These are phyloP conservation scores for Apiospora rasikravindrae DNA, from an alignment of 2,329 filamentous ascomycete species.

Conservation along the genomic window DNA sequence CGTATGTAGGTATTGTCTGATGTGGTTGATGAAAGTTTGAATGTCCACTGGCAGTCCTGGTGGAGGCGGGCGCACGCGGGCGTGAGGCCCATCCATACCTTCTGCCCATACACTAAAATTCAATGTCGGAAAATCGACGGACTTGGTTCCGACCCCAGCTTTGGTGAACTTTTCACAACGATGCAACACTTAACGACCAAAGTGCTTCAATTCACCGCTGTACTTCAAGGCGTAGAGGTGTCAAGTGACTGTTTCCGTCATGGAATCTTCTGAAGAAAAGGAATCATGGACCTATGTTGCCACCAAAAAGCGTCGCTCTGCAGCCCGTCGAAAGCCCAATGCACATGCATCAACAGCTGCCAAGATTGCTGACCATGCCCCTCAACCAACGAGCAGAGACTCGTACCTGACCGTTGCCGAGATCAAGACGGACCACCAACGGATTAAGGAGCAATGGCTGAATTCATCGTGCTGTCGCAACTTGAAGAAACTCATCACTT, in stretches of 20 bases:
- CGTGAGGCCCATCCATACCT: neutral
- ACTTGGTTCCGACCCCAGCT: neutral
- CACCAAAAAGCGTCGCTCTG: conserved; percentile 6
- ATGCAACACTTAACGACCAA: neutral
- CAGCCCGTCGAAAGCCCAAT: neutral
- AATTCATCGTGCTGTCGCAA: conserved; percentile 36
- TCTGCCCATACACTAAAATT: neutral
- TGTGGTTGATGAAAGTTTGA: neutral
- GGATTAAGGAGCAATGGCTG: conserved; percentile 32
- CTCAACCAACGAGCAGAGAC: neutral
- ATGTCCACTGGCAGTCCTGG: neutral
- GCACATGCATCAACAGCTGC: neutral
- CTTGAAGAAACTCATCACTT: conserved; percentile 42
- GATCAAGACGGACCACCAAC: conserved; percentile 32
- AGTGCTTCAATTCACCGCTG: neutral
- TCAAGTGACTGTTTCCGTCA: neutral
- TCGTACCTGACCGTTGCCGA: conserved; percentile 30
- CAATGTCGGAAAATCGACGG: conserved; percentile 1
- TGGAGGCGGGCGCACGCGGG: neutral
- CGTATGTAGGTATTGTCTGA: neutral
- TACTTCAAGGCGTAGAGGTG: neutral
- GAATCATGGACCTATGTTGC: conserved; percentile 14
- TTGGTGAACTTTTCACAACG: conserved; percentile 6
- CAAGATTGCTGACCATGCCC: neutral
- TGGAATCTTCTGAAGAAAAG: conserved; percentile 6